Conservation (phyloP, 2,329 filamentous ascomycete species). For the Alternaria novae-zelandiae region DNA sequence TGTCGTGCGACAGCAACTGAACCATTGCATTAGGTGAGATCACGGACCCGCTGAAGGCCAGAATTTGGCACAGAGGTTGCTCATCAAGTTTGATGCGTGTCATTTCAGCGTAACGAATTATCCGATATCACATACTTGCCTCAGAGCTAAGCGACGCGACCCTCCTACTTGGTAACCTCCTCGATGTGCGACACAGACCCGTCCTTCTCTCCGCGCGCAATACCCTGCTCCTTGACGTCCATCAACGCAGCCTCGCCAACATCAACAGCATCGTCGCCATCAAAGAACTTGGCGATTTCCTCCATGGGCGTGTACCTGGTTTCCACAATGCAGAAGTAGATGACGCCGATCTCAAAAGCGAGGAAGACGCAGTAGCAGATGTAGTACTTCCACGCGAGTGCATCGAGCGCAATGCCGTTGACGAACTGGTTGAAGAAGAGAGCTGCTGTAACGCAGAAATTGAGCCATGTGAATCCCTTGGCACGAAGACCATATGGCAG, state of each 20-base stretch:
- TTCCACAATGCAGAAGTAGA: constrained; percentile 25
- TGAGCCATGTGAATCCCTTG: constrained; percentile 13
- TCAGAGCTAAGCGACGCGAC: background rate
- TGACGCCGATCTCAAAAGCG: constrained; percentile 13
- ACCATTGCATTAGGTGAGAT: background rate
- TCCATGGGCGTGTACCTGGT: constrained; percentile 23
- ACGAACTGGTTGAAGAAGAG: constrained; percentile 23
- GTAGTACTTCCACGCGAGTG: constrained; percentile 26
- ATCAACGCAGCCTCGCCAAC: constrained; percentile 18
- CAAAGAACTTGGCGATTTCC: constrained; percentile 23
- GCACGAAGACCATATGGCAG: constrained; percentile 38
- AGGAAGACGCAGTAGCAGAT: constrained; percentile 27
- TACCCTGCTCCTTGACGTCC: constrained; percentile 19
- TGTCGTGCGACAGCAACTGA: background rate
- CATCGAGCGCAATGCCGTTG: constrained; percentile 25
- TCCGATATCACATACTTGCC: background rate
- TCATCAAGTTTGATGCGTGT: background rate
- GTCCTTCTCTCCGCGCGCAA: background rate
- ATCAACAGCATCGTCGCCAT: constrained; percentile 20
- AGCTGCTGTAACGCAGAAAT: constrained; percentile 14
- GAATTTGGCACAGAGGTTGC: background rate
- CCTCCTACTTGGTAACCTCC: background rate
- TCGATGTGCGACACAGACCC: constrained; percentile 3
- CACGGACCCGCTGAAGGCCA: background rate
- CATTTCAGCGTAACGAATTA: background rate